Evolutionary conservation across 2,329 filamentous ascomycete species (phyloP).

Genomic region (Diaporthe nobilis): DNA sequence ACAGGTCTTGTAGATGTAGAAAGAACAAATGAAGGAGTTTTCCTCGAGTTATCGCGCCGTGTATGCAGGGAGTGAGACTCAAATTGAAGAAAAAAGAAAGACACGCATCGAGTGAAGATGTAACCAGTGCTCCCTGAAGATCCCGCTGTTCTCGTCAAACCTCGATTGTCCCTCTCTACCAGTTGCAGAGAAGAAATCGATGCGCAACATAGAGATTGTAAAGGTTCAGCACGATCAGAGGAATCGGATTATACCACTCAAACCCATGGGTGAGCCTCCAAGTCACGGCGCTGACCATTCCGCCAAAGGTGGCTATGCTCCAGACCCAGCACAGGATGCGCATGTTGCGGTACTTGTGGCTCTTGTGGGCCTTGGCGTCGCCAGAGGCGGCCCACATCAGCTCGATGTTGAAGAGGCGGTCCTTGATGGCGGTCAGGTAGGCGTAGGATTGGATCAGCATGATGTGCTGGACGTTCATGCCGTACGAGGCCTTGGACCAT

Average conservation of each 20-base stretch:
- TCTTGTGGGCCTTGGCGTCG: conserved; percentile 57
- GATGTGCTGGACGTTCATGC: conserved; percentile 58
- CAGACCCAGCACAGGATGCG: conserved; percentile 56
- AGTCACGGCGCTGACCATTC: conserved; percentile 52
- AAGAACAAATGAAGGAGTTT: neutral
- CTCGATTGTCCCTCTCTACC: conserved; percentile 36
- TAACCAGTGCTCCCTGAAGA: no score
- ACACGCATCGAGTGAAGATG: no score
- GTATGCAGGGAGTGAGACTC: neutral
- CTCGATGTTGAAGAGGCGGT: conserved; percentile 55
- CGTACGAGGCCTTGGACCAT: conserved; percentile 58
- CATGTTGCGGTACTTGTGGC: conserved; percentile 60
- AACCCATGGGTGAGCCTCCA: conserved; percentile 53
- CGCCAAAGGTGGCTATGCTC: conserved; percentile 51
- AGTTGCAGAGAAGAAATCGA: conserved; percentile 55
- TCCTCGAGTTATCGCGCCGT: neutral
- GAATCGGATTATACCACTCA: conserved; percentile 57
- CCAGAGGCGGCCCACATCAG: conserved; percentile 57
- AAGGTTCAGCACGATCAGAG: conserved; percentile 54
- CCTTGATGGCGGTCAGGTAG: conserved; percentile 59
- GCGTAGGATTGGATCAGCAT: conserved; percentile 59
- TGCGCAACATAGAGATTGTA: conserved; percentile 58
- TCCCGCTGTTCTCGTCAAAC: neutral
- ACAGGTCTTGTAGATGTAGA: neutral
- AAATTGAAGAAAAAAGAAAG: neutral